phyloP scores from a whole-genome alignment of 306 rosid species.

The Malus sylvestris region DNA sequence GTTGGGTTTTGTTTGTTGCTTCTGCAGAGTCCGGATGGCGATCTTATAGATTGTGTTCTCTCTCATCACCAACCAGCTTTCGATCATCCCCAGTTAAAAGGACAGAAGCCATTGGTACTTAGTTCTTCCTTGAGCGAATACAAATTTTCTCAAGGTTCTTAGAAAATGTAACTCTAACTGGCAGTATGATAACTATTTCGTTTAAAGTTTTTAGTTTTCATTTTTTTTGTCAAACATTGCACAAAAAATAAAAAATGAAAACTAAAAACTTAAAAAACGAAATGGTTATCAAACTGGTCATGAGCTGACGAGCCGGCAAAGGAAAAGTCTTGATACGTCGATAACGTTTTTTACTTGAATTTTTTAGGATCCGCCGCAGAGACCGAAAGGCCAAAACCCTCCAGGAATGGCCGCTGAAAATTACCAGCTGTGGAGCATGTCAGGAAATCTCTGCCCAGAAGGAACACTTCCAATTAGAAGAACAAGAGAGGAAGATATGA shows the following conservation, averaged over 20 bases:
- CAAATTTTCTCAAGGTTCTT: not conserved
- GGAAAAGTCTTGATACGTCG: no score
- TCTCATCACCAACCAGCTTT: slow-evolving; percentile 91
- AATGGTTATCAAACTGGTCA: not conserved
- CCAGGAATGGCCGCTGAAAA: slow-evolving; percentile 28
- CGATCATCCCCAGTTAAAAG: slow-evolving; percentile 76
- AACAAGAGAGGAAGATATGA: slow-evolving; percentile 66
- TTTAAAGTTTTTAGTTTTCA: no score
- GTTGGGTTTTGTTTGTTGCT: not conserved
- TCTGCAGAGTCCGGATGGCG: slow-evolving; percentile 83
- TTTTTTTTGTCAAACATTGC: no score
- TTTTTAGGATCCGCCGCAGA: slow-evolving; percentile 75
- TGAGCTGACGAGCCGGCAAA: not conserved
- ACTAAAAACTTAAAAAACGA: not conserved
- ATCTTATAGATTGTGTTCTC: slow-evolving; percentile 71
- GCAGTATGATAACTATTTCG: not conserved
- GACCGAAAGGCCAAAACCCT: slow-evolving; percentile 42
- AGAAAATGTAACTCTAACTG: not conserved
- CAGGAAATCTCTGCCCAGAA: slow-evolving; percentile 76
- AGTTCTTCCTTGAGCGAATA: not conserved
- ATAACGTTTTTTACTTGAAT: slow-evolving; percentile 1
- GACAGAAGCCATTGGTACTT: slow-evolving; percentile 66
- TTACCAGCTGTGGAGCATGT: slow-evolving; percentile 60
- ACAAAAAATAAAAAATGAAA: no score
- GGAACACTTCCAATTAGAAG: slow-evolving; percentile 94